These are phyloP conservation scores for Fusarium sp. DNA, from an alignment of 2,329 filamentous ascomycete genomes.

Conservation along the genomic window DNA sequence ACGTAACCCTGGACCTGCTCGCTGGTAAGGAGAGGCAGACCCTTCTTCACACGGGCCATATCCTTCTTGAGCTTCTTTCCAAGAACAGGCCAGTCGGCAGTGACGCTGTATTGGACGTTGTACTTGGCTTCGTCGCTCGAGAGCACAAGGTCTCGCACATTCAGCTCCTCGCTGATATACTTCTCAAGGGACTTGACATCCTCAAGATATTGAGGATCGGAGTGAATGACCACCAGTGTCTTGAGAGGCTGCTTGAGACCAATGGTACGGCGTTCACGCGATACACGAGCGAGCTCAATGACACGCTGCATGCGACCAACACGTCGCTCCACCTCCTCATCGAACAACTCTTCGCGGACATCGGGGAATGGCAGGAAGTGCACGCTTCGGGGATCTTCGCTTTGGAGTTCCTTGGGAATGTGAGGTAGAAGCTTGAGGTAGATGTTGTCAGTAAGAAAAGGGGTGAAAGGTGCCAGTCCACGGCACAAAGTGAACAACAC, in stretches of 20 bases:
- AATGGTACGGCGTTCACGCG: slow-evolving; percentile 85
- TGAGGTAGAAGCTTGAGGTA: slow-evolving; percentile 85
- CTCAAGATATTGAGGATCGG: slow-evolving; percentile 83
- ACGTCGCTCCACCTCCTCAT: slow-evolving; percentile 85
- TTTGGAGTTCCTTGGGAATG: slow-evolving; percentile 78
- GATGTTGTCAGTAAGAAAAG: slow-evolving; percentile 95
- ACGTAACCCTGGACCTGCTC: slow-evolving; percentile 86
- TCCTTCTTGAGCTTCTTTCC: slow-evolving; percentile 99
- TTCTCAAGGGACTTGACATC: slow-evolving; percentile 86
- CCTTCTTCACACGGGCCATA: slow-evolving; percentile 90
- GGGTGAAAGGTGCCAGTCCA: slow-evolving; percentile 92
- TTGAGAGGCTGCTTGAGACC: slow-evolving; percentile 92
- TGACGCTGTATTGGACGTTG: slow-evolving; percentile 90
- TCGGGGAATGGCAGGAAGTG: slow-evolving; percentile 94
- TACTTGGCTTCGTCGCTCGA: slow-evolving; percentile 90
- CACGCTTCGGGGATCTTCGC: slow-evolving; percentile 83
- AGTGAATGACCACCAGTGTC: slow-evolving; percentile 88
- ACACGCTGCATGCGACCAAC: slow-evolving; percentile 94
- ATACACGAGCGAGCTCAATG: slow-evolving; percentile 89
- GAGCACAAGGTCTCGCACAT: slow-evolving; percentile 85
- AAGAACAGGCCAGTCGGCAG: slow-evolving; percentile 91
- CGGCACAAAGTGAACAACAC: slow-evolving; percentile 90
- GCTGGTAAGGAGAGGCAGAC: slow-evolving; percentile 80
- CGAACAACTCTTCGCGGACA: slow-evolving; percentile 88
- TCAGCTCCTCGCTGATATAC: slow-evolving; percentile 94